Evolutionary conservation across 2,329 filamentous ascomycete genomes (phyloP), one percentile per base, ranked within the genome.

Genomic region (Pseudocercospora pini-densiflorae): DNA sequence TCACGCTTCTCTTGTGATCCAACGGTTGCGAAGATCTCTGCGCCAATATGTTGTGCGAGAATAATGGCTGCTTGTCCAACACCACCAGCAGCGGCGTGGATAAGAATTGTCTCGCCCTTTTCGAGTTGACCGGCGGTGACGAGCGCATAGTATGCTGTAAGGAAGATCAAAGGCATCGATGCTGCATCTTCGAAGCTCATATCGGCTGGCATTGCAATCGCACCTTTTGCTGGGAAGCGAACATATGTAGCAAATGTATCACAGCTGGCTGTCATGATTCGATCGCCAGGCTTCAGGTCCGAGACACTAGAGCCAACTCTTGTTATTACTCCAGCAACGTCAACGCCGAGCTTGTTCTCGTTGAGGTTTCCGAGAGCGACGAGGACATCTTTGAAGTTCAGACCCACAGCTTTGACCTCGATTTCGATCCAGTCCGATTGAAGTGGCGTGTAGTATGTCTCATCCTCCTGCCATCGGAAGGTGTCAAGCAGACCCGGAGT

Each of bases 91-190:
- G 71, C 77, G 16, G 74, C 71, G 58, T 78, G 76, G 23, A 80
- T 77, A 16, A 80, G 70, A 16, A 80, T 69, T 12, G 64, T 74
- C 57, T 82, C 77, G 14, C 76, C 78, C 23, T 73, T 70, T 2
- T 57, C 40, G 10, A 81, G 66, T 24, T 72, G 68, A 31, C 59
- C 71, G 19, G 73, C 63, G 5, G 77, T 72, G 27, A 76, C 65
- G 21, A 81, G 66, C 40, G 73, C 71, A 67, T 78, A 69, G 51
- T 71, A 71, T 6, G 71, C 73, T 7, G 75, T 76, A 4, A 59
- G 45, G 61, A 64, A 74, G n/a, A 72, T 63, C 19, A 69, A 55
- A 6, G 73, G 72, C 10, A 75, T 59, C 1, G 70, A 65, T n/a
- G 73, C 71, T 6, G 72, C 74, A 9, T 65, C 68, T 19, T 65